These are phyloP conservation scores for Penicillium psychrosexuale DNA, from an alignment of 2,329 filamentous ascomycete genomes.

Conservation along the genomic window DNA sequence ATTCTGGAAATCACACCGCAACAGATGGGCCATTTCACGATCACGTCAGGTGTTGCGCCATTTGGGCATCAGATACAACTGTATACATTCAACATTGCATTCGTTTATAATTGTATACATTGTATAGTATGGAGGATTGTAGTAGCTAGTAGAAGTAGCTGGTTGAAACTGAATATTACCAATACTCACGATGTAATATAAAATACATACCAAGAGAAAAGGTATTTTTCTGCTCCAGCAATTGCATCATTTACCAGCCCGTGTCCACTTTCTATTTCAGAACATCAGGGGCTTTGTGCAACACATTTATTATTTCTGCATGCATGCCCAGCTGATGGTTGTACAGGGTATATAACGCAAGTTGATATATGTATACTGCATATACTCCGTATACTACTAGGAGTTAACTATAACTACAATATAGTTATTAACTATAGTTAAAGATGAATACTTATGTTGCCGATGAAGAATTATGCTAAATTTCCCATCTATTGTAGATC, in stretches of 20 bases:
- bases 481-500: constrained; percentile 9
- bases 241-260: constrained; percentile 10
- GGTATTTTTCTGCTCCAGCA: constrained; percentile 2
- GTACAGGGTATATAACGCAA: not conserved
- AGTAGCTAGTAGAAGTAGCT: no score
- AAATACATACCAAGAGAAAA: not conserved
- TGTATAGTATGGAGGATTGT: not conserved
- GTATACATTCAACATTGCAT: no score
- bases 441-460: not conserved
- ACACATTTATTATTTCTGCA: not conserved
- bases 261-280: constrained; percentile 9
- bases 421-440: no score
- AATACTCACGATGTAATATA: not conserved
- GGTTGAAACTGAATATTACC: not conserved
- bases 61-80: not conserved
- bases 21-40: not conserved
- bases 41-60: constrained; percentile 1
- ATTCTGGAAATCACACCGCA: constrained; percentile 3
- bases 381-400: no score
- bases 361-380: no score
- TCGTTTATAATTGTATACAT: no score
- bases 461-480: not conserved
- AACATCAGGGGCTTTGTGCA: not conserved
- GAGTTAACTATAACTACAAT: no score
- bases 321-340: not conserved